A percentile compares a stretch with the other conserved stretches of the same genome.
Conservation (phyloP, 768 basidiomycete genomes). For the Pleurotus pulmonarius region DNA sequence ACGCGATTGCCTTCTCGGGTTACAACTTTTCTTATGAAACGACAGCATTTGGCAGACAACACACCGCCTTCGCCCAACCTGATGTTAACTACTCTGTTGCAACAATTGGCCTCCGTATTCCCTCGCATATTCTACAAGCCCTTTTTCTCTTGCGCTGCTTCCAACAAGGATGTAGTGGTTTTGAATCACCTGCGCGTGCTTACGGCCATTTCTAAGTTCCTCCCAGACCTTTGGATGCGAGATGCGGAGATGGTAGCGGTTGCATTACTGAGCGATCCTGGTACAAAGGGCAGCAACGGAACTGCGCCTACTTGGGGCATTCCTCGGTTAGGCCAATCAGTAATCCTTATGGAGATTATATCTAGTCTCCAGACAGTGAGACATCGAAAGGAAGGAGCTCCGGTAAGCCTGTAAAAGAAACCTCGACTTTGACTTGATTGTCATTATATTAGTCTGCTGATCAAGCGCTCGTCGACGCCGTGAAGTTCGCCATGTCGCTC, state of each 20-base stretch:
- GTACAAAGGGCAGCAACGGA: slow-evolving; percentile 11
- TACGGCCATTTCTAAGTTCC: slow-evolving; percentile 44
- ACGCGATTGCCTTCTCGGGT: neutral
- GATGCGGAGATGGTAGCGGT: slow-evolving; percentile 75
- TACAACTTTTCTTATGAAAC: neutral
- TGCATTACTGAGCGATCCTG: slow-evolving; percentile 45
- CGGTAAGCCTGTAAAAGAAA: slow-evolving; percentile 21
- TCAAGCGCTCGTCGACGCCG: slow-evolving; percentile 21
- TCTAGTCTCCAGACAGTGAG: slow-evolving; percentile 42
- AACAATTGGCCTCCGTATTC: slow-evolving; percentile 42
- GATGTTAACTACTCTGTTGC: slow-evolving; percentile 47
- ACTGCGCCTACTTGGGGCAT: slow-evolving; percentile 34
- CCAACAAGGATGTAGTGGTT: slow-evolving; percentile 56
- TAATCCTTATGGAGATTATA: slow-evolving; percentile 61
- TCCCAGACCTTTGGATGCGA: slow-evolving; percentile 62
- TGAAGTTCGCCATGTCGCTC: slow-evolving; percentile 49
- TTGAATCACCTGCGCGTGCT: slow-evolving; percentile 57
- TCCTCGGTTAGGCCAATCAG: slow-evolving; percentile 58
- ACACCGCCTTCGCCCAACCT: slow-evolving; percentile 46
- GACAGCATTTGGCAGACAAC: slow-evolving; percentile 49
- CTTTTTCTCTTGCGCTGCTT: slow-evolving; percentile 64
- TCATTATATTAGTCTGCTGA: slow-evolving; percentile 17
- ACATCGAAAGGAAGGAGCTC: slow-evolving; percentile 35
- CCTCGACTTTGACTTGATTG: neutral
- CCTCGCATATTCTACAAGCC: slow-evolving; percentile 72